Evolutionary conservation across 2,329 filamentous ascomycete genomes (phyloP).

Genomic region (Uncinocarpus reesii): DNA sequence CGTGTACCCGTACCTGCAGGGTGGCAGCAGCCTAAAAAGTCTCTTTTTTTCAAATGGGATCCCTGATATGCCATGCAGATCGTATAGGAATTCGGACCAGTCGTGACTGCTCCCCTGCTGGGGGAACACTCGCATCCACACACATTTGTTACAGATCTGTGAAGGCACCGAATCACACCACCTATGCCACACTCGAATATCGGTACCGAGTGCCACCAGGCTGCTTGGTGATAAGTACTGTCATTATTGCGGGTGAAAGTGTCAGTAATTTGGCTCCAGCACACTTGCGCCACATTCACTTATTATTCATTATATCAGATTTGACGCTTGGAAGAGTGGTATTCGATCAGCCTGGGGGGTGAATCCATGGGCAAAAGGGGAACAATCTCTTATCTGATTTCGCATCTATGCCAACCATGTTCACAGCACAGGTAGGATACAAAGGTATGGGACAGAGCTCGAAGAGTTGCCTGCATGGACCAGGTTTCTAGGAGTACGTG

Average conservation of each 20-base stretch:
- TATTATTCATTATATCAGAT: no score
- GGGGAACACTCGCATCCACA: background rate
- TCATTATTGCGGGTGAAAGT: no score
- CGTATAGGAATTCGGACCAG: background rate
- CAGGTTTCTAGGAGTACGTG: background rate
- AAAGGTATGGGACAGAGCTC: background rate
- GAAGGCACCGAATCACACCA: background rate
- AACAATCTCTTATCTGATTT: no score
- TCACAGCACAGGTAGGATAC: background rate
- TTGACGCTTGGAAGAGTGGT: no score
- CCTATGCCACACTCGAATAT: background rate
- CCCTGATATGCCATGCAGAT: constrained; percentile 3
- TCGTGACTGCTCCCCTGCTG: background rate
- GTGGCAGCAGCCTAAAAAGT: background rate
- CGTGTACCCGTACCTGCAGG: background rate
- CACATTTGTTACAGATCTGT: background rate
- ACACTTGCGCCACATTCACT: no score
- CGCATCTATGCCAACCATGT: background rate
- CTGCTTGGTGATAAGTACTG: no score
- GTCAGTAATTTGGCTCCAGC: no score
- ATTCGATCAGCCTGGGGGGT: no score
- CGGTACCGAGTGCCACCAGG: background rate
- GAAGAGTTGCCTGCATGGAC: background rate
- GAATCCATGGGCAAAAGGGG: no score
- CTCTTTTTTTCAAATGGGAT: background rate